phyloP scores from a whole-genome alignment of 2,329 filamentous ascomycete genomes.

The Catunica adiposa region DNA sequence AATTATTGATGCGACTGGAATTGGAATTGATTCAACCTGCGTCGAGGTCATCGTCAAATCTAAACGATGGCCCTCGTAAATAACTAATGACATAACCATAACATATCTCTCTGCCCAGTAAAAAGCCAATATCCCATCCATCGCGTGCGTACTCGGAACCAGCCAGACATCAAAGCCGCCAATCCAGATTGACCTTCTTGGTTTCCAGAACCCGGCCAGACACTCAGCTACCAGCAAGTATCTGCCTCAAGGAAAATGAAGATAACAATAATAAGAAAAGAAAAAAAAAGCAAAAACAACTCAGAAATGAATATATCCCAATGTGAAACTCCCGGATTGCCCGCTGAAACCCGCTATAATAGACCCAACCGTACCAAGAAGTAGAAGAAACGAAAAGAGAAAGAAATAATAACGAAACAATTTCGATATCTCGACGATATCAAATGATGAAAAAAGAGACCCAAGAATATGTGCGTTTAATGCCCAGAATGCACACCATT shows the following conservation, averaged over 20 bases:
- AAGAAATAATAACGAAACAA: slow-evolving; percentile 14
- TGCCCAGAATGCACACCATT: slow-evolving; percentile 4
- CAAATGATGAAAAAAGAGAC: slow-evolving; percentile 15
- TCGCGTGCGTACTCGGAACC: slow-evolving; percentile 1
- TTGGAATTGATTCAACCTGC: not conserved
- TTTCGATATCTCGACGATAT: not conserved
- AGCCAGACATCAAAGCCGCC: slow-evolving; percentile 11
- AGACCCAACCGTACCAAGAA: slow-evolving; percentile 7
- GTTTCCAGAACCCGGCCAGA: slow-evolving; percentile 2
- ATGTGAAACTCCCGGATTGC: slow-evolving; percentile 5
- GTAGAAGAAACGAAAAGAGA: slow-evolving; percentile 16
- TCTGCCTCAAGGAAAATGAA: too few relatives aligned
- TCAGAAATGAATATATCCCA: not conserved
- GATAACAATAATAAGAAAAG: not conserved
- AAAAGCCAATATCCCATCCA: not conserved
- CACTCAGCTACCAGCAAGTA: not conserved
- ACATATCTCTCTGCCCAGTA: not conserved
- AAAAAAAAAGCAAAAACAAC: not conserved
- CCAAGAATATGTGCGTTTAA: slow-evolving; percentile 12
- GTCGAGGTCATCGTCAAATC: not conserved
- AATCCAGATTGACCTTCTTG: slow-evolving; percentile 3
- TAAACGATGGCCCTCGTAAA: not conserved
- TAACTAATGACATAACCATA: not conserved
- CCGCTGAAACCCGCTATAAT: slow-evolving; percentile 13
- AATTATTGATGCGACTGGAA: not conserved